A percentile compares a stretch with the other conserved stretches of the same genome.
phyloP scores from a whole-genome alignment of 495 filamentous ascomycete genomes.

The Hypoxylon rickii region DNA sequence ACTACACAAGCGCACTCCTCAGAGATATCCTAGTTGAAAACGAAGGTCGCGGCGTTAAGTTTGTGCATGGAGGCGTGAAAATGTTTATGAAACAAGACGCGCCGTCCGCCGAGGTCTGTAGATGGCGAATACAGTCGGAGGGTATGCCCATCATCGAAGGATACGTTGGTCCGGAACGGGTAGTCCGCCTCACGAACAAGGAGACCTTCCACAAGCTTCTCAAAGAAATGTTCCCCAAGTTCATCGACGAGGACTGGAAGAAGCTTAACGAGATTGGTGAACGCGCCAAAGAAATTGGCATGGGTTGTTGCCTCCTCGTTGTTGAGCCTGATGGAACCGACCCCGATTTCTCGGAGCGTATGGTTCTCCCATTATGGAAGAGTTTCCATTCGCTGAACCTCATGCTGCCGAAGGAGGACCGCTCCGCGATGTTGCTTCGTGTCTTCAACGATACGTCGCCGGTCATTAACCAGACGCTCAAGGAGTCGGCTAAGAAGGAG shows the following conservation, averaged over 20 bases:
- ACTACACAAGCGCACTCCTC: slow-evolving; percentile 88
- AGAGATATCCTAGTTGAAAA: slow-evolving; percentile 81
- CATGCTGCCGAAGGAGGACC: slow-evolving; percentile 96
- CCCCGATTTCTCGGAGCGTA: slow-evolving; percentile 75
- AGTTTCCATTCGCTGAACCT: slow-evolving; percentile 85
- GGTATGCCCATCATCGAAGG: slow-evolving; percentile 85
- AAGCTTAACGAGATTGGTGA: slow-evolving; percentile 85
- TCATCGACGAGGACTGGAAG: slow-evolving; percentile 68
- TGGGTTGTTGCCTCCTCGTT: slow-evolving; percentile 90
- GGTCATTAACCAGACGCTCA: slow-evolving; percentile 62
- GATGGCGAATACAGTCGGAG: slow-evolving; percentile 94
- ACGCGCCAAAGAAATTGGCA: slow-evolving; percentile 73
- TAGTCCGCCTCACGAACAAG: slow-evolving; percentile 73
- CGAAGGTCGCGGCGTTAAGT: slow-evolving; percentile 87
- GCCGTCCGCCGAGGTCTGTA: slow-evolving; percentile 78
- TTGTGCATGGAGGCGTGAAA: slow-evolving; percentile 94
- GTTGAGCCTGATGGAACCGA: slow-evolving; percentile 72
- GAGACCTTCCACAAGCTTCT: slow-evolving; percentile 78
- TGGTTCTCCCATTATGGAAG: slow-evolving; percentile 91
- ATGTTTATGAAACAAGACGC: slow-evolving; percentile 98
- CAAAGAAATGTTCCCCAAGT: slow-evolving; percentile 93
- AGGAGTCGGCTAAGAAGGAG: slow-evolving; percentile 45
- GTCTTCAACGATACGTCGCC: slow-evolving; percentile 85
- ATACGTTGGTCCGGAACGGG: slow-evolving; percentile 78
- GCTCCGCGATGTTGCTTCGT: slow-evolving; percentile 86